Conservation (phyloP, 352 stramenopile species). For the Globisporangium orthogonon region DNA sequence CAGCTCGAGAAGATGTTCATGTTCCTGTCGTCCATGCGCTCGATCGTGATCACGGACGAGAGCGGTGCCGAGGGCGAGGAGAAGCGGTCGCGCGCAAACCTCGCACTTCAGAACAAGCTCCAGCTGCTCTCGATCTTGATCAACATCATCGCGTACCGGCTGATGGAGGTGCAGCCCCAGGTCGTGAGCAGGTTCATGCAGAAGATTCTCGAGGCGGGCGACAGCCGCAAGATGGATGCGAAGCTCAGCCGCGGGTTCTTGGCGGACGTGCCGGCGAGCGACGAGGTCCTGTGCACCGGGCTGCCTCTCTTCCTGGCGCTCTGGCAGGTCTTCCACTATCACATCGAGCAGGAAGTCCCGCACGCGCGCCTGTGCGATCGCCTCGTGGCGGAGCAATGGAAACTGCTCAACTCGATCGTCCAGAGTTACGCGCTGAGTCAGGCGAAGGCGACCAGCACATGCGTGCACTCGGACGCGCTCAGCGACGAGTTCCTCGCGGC, state of each 20-base stretch:
- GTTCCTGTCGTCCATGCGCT: conserved; percentile 75
- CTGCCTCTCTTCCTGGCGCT: conserved; percentile 72
- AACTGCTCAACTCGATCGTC: conserved; percentile 56
- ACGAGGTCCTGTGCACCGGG: conserved; percentile 63
- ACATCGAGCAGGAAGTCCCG: conserved; percentile 78
- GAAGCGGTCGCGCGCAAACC: conserved; percentile 43
- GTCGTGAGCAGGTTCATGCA: conserved; percentile 50
- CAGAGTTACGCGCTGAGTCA: conserved; percentile 45
- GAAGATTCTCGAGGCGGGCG: conserved; percentile 25
- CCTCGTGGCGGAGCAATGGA: conserved; percentile 55
- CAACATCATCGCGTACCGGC: conserved; percentile 76
- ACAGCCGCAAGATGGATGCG: conserved; percentile 22
- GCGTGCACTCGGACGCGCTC: conserved; percentile 8
- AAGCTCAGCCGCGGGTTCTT: conserved; percentile 40
- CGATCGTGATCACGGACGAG: conserved; percentile 49
- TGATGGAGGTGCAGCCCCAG: conserved; percentile 55
- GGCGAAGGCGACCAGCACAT: conserved; percentile 1
- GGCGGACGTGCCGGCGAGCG: conserved; percentile 37
- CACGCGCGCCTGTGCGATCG: conserved; percentile 47
- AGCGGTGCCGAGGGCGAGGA: conserved; percentile 6
- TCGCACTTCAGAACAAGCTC: conserved; percentile 80
- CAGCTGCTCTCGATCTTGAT: conserved; percentile 76
- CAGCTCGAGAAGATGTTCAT: conserved; percentile 84
- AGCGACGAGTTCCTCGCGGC: conserved; percentile 41
- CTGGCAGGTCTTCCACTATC: conserved; percentile 81